Evolutionary conservation across 805 yeast species (phyloP).

Genomic region (Suhomyces sp.): DNA sequence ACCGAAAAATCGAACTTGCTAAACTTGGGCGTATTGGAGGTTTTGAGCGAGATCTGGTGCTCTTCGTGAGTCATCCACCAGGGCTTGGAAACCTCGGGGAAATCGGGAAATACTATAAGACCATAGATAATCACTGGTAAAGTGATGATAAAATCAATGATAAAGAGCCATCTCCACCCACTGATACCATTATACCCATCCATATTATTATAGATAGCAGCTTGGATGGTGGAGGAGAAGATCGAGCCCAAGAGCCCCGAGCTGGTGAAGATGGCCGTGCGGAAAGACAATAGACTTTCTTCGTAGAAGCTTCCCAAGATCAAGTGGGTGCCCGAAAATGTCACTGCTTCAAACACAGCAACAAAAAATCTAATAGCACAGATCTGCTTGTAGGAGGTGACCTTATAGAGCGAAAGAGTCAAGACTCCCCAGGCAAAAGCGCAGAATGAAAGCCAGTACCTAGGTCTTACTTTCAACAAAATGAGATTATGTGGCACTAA

Average conservation of each 20-base stretch:
- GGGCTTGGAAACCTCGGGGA: conserved; percentile 40
- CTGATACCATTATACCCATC: conserved; percentile 46
- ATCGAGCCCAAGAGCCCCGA: conserved; percentile 55
- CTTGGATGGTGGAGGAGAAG: conserved; percentile 54
- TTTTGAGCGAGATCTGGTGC: conserved; percentile 35
- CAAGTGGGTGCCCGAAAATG: conserved; percentile 54
- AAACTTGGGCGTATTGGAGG: conserved; percentile 22
- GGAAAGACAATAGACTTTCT: conserved; percentile 32
- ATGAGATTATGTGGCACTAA: conserved; percentile 61
- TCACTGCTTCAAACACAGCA: conserved; percentile 58
- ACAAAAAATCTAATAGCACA: conserved; percentile 59
- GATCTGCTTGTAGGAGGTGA: conserved; percentile 45
- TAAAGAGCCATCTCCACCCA: conserved; percentile 48
- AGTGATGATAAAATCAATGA: conserved; percentile 58
- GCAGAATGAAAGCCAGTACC: conserved; percentile 54
- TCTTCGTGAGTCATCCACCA: conserved; percentile 42
- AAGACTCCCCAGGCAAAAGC: conserved; percentile 55
- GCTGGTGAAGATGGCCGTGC: conserved; percentile 51
- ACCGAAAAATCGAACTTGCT: conserved; percentile 27
- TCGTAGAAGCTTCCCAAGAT: conserved; percentile 52
- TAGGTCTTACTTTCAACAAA: conserved; percentile 50
- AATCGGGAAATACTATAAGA: conserved; percentile 55
- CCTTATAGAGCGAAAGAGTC: conserved; percentile 51
- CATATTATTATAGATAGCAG: conserved; percentile 48
- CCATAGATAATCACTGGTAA: conserved; percentile 58